Percentiles rank a stretch among this genome's conserved stretches.
phyloP scores from a whole-genome alignment of 2,329 filamentous ascomycete species.

The Onygenales sp. region DNA sequence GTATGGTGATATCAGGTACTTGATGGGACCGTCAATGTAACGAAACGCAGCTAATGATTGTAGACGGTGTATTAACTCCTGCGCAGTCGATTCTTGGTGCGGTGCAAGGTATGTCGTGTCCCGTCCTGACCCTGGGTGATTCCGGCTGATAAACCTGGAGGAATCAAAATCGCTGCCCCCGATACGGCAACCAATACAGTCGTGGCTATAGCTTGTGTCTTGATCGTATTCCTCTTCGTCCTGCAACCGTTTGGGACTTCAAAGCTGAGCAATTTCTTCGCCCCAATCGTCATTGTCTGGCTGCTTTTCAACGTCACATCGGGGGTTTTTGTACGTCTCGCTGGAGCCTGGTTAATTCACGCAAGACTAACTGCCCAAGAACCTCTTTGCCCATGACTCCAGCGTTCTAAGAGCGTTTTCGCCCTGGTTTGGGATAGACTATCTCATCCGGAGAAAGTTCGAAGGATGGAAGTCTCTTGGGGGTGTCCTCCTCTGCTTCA shows the following conservation, averaged over 20 bases:
- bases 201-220: constrained; percentile 9
- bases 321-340: constrained; percentile 39
- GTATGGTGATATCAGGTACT: constrained; percentile 41
- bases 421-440: constrained; percentile 40
- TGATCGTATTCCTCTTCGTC: constrained; percentile 42
- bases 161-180: constrained; percentile 11
- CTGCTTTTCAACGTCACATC: constrained; percentile 42
- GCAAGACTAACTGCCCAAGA: constrained; percentile 16
- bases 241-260: constrained; percentile 47
- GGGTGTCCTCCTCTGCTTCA: constrained; percentile 64
- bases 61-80: constrained; percentile 46
- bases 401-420: constrained; percentile 44
- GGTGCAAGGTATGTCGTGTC: constrained; percentile 34
- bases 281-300: constrained; percentile 49
- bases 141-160: constrained; percentile 1
- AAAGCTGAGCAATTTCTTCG: constrained; percentile 33
- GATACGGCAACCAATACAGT: constrained; percentile 7
- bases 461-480: constrained; percentile 45
- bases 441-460: constrained; percentile 40
- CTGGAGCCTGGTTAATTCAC: background rate
- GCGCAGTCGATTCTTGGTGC: constrained; percentile 50
- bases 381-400: constrained; percentile 38
- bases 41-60: background rate
- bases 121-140: background rate
- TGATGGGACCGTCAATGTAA: background rate